These are phyloP conservation scores for Cordyceps javanica DNA, from an alignment of 2,329 filamentous ascomycete genomes.

Conservation along the genomic window DNA sequence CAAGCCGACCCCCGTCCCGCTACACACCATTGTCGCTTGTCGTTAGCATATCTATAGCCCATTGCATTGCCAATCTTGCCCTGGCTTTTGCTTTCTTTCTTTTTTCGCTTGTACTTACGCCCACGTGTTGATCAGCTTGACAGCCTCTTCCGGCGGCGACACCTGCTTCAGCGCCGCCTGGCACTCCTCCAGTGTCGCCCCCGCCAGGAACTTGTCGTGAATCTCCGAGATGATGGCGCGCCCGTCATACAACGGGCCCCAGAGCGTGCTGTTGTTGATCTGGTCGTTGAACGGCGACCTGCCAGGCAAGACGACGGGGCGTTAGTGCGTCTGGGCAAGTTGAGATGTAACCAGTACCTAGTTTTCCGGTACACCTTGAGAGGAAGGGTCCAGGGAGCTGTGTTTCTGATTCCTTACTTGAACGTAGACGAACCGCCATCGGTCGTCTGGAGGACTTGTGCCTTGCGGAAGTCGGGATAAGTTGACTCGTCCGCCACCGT, in stretches of 20 bases:
- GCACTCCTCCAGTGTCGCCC: conserved; percentile 38
- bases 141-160: conserved; percentile 27
- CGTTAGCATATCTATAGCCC: too few species aligned
- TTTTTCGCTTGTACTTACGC: too few species aligned
- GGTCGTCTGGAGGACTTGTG: conserved; percentile 32
- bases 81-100: too few species aligned
- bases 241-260: conserved; percentile 39
- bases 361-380: too few species aligned
- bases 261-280: conserved; percentile 31
- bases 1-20: conserved; percentile 39
- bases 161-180: conserved; percentile 31
- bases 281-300: conserved; percentile 37
- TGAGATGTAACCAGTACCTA: background rate
- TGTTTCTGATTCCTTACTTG: conserved; percentile 31
- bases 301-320: background rate
- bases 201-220: conserved; percentile 33
- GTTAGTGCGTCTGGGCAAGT: background rate
- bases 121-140: conserved; percentile 30
- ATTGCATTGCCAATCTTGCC: too few species aligned
- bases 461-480: conserved; percentile 34
- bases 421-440: conserved; percentile 41
- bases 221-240: conserved; percentile 34
- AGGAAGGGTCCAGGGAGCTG: too few species aligned
- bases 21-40: too few species aligned
- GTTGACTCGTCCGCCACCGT: conserved; percentile 36